These are phyloP conservation scores for Leishmania aethiopica DNA, from an alignment of 208 protist genomes.

Conservation along the genomic window DNA sequence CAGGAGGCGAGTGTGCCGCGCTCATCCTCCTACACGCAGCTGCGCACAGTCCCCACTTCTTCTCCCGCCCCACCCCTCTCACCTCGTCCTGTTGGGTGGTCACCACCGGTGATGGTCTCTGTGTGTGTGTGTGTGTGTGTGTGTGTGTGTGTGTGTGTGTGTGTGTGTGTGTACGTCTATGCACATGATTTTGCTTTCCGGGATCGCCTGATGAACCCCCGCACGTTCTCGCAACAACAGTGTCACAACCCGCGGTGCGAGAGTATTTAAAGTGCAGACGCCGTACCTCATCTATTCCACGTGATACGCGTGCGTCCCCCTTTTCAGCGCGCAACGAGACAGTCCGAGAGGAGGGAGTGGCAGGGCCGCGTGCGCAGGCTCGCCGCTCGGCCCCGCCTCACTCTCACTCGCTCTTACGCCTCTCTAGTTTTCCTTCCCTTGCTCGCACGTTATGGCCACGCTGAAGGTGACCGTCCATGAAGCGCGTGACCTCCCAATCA, in stretches of 20 bases:
- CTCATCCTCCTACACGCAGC: neutral
- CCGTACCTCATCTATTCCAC: no score
- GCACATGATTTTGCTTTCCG: neutral
- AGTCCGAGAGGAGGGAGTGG: neutral
- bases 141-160: no score
- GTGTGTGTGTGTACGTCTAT: no score
- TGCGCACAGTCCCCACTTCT: neutral
- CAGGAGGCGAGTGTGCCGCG: neutral
- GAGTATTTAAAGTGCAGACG: no score
- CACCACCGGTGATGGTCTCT: neutral
- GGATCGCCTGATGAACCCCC: neutral
- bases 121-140: neutral
- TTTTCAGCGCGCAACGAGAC: no score
- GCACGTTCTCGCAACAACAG: no score
- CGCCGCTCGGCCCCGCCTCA: no score
- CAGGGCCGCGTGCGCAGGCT: no score
- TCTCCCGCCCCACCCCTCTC: neutral
- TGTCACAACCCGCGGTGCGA: no score
- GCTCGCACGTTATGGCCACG: slow-evolving; percentile 66
- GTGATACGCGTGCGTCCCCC: no score
- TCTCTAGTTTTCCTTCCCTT: slow-evolving; percentile 7
- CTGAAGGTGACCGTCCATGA: slow-evolving; percentile 91
- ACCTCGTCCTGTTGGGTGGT: neutral
- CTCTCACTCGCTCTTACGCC: neutral
- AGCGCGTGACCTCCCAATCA: slow-evolving; percentile 91